Evolutionary conservation across 257 asterid genomes (phyloP), one percentile per base, ranked within the genome.

Genomic region (Craterostigma plantagineum): DNA sequence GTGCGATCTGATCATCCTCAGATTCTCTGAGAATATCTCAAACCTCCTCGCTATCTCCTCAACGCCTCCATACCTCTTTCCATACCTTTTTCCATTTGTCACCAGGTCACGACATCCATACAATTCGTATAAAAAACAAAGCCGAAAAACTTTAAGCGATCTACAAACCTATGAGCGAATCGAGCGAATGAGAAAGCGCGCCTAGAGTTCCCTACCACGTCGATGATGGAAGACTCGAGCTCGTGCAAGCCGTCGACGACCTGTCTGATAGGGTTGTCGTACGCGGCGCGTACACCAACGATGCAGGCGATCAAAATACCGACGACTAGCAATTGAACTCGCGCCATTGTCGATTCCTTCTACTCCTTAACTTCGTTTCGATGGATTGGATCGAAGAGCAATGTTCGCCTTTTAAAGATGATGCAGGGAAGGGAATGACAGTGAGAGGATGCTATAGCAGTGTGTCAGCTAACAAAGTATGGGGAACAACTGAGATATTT

Each of bases 211-310:
- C 98, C 98, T 37, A 77, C 55, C 45, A 67, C 59, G 45, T 54
- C 62, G 48, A 66, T 51, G 36, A 90, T 62, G 7, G 77, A 61
- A 14, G 58, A 38, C 70, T 90, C 81, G 36, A 83, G 67, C 46
- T 83, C 81, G 47, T 60, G 79, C 9, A 77, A 34, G 10, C 76
- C 75, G 49, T 73, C 92, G 45, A 79, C 92, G 1, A 87, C 93
- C 63, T 87, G 98, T 57, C 73, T 67, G 67, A 90, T 83, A 47
- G 95, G 98, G 53, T 90, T 90, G 23, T 70, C 72, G 52, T 66
- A 51, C 43, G 56, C 13, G 8, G 49, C 71, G 58, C 73, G 61
- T 59, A 60, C 60, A 52, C 73, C 70, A 0, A 18, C 45, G 13
- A 42, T 11, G 54, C 39, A 54, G 63, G 67, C 63, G 59, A 64